These are phyloP conservation scores for Penicillium riverlandense DNA, from an alignment of 495 filamentous ascomycete genomes.

Conservation along the genomic window DNA sequence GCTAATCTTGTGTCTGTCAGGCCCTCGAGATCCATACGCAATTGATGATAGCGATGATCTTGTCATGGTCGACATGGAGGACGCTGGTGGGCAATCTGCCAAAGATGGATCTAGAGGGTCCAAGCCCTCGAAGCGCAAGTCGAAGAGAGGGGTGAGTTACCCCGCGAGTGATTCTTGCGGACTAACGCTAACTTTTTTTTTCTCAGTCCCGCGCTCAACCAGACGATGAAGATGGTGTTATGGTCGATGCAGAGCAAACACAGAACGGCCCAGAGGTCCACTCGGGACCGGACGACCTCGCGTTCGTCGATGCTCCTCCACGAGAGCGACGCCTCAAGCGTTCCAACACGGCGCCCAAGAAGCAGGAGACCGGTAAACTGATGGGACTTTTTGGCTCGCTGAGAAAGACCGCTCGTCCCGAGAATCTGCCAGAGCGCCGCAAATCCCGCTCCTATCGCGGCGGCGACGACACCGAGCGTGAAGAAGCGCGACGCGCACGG, in stretches of 20 bases:
- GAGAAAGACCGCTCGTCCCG: constrained; percentile 29
- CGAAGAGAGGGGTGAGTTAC: constrained; percentile 28
- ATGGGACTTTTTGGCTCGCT: constrained; percentile 44
- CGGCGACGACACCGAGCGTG: constrained; percentile 37
- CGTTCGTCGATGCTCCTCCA: constrained; percentile 67
- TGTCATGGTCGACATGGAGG: constrained; percentile 47
- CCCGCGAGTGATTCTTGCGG: no score
- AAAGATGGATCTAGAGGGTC: constrained; percentile 28
- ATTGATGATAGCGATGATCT: constrained; percentile 50
- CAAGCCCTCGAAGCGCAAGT: constrained; percentile 28
- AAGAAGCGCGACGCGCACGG: constrained; percentile 32
- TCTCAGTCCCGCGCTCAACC: constrained; percentile 20
- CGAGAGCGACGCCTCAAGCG: constrained; percentile 49
- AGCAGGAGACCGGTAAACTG: constrained; percentile 36
- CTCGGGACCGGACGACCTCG: constrained; percentile 54
- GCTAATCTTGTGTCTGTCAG: constrained; percentile 15
- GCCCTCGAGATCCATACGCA: constrained; percentile 49
- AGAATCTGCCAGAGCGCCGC: constrained; percentile 26
- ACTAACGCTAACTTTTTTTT: not conserved
- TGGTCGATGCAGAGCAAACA: constrained; percentile 39
- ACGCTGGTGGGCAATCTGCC: constrained; percentile 34
- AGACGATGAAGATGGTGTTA: constrained; percentile 36
- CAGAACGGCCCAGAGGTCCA: constrained; percentile 28
- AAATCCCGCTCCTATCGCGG: constrained; percentile 35
- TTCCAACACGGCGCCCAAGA: constrained; percentile 36